These are phyloP conservation scores for Leccinum holopus DNA, from an alignment of 1,284 basidiomycete species.

Conservation along the genomic window DNA sequence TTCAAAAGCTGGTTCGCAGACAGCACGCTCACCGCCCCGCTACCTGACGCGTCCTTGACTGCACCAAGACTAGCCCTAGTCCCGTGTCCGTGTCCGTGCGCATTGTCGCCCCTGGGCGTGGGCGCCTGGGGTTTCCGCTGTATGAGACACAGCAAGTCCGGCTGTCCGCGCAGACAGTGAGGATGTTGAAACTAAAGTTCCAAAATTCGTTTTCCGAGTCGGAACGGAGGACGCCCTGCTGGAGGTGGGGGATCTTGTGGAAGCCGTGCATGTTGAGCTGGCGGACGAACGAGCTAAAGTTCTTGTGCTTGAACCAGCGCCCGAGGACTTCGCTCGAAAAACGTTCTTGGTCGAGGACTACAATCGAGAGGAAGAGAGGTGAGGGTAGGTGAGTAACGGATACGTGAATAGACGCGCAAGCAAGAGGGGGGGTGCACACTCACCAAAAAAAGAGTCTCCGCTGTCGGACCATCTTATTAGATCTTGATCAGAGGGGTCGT, in stretches of 20 bases:
- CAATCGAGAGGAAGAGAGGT: background rate
- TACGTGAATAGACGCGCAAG: constrained; percentile 3
- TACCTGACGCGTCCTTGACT: constrained; percentile 20
- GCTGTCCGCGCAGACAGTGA: constrained; percentile 87
- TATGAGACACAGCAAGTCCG: constrained; percentile 88
- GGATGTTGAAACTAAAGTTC: constrained; percentile 82
- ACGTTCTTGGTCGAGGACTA: constrained; percentile 91
- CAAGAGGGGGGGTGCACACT: constrained; percentile 25
- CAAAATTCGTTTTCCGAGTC: constrained; percentile 86
- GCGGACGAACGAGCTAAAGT: constrained; percentile 92
- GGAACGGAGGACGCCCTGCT: constrained; percentile 87
- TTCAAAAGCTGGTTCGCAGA: constrained; percentile 61
- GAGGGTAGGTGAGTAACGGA: background rate
- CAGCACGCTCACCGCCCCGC: constrained; percentile 19
- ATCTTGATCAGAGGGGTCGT: constrained; percentile 77
- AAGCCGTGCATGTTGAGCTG: constrained; percentile 99
- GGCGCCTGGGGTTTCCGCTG: constrained; percentile 68
- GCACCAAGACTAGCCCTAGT: background rate
- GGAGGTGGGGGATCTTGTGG: constrained; percentile 94
- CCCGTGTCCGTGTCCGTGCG: constrained; percentile 8
- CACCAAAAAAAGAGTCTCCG: constrained; percentile 90
- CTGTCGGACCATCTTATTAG: constrained; percentile 89
- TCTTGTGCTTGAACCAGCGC: constrained; percentile 95
- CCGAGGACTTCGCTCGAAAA: constrained; percentile 91
- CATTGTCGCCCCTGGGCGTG: constrained; percentile 33